Base-by-base conservation (phyloP, 768 basidiomycete genomes). In the Lactarius deliciosus region DNA sequence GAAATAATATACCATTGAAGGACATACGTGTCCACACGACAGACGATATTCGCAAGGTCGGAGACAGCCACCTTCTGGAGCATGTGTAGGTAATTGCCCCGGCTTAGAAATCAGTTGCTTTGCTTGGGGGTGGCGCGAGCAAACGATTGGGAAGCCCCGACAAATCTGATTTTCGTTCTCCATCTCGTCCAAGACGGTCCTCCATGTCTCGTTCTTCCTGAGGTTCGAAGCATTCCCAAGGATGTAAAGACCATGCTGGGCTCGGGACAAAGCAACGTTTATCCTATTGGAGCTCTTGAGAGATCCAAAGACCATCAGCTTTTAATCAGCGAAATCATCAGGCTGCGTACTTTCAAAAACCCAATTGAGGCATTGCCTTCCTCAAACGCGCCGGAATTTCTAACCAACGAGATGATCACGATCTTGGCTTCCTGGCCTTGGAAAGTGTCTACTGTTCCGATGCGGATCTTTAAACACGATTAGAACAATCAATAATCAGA, bases 171-270 rank as follows among this genome's bases (percentile, higher is more conserved):
- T 81, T 16, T 77, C 70, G 2, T 69, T 70, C 40, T 85, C 82
- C 53, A 92, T 77, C 69, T 87, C 82, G 28, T 86, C 79, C 2
- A 89, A 75, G 16, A 90, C 79, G 0, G 73, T 76, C 0, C 73
- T 74, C 91, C 90, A 92, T 76, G 87, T 88, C 11, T 72, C 60
- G 64, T 83, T 85, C 64, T 76, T 79, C 5, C 81, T 76, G 54
- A 90, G 72, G 47, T 85, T 82, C 0, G 79, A 74, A 0, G 87
- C 84, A 61, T 91, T 90, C 28, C 91, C 91, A 3, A 92, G 75
- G 41, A 93, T 83, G 71, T 81, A 92, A 2, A 93, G 76, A 5
- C 91, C 91, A 66, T 92, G 85, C 58, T 84, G 82, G 6, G 91
- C 90, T 22, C 91, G 81, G 22, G 90, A 91, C 4, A 92, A 74